Conservation (phyloP, 2,329 filamentous ascomycete species). For the Aspergillus piperis region DNA sequence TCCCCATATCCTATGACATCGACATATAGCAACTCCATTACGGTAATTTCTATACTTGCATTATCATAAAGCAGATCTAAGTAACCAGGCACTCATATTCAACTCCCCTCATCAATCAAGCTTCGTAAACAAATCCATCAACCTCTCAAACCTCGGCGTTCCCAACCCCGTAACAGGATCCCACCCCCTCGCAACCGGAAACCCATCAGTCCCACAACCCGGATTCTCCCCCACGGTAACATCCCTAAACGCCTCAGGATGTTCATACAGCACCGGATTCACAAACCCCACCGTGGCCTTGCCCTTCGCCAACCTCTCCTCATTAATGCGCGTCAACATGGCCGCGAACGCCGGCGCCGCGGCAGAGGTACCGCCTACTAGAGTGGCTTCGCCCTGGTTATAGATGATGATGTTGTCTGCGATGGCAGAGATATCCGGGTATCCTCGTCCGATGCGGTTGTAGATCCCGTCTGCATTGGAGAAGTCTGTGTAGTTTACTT, state of each 20-base stretch:
- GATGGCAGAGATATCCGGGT: constrained; percentile 42
- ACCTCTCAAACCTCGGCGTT: constrained; percentile 34
- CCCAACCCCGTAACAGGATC: constrained; percentile 40
- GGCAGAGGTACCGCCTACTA: constrained; percentile 42
- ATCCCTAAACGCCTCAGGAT: constrained; percentile 36
- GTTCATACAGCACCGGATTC: constrained; percentile 45
- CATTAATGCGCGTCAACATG: constrained; percentile 58
- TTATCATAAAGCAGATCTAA: too few species aligned
- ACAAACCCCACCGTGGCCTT: constrained; percentile 57
- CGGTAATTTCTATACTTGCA: too few species aligned
- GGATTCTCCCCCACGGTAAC: constrained; percentile 33
- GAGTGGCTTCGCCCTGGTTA: constrained; percentile 22
- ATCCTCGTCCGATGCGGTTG: constrained; percentile 37
- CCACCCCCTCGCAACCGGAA: constrained; percentile 30
- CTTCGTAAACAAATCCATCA: constrained; percentile 36
- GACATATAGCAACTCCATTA: too few species aligned
- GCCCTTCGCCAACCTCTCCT: constrained; percentile 52
- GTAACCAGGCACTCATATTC: too few species aligned
- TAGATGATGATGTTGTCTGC: constrained; percentile 39
- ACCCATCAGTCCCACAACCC: constrained; percentile 34
- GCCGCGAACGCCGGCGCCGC: constrained; percentile 58
- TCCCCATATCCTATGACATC: too few species aligned
- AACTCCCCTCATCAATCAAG: constrained; percentile 5
- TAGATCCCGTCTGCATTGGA: constrained; percentile 32
- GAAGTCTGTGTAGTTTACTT: constrained; percentile 35